phyloP scores from a whole-genome alignment of 2,329 filamentous ascomycete genomes.

The Didymosphaeria variabile region DNA sequence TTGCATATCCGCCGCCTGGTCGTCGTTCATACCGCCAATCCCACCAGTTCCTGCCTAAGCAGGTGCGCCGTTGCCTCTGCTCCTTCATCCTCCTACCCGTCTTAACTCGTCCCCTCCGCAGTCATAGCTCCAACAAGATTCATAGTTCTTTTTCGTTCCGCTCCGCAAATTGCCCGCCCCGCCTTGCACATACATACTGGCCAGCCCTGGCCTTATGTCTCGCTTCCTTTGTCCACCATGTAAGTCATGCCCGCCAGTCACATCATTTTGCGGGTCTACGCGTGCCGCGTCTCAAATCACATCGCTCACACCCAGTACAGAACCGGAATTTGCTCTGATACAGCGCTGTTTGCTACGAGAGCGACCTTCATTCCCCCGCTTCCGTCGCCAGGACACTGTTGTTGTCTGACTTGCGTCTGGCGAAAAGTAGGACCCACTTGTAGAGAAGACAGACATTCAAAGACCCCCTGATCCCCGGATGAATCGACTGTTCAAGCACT shows the following conservation, averaged over 20 bases:
- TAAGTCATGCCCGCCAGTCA: slow-evolving; percentile 45
- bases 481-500: slow-evolving; percentile 47
- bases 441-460: slow-evolving; percentile 45
- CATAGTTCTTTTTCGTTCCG: slow-evolving; percentile 33
- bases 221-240: slow-evolving; percentile 47
- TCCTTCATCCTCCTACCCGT: slow-evolving; percentile 35
- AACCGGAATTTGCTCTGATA: slow-evolving; percentile 49
- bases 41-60: slow-evolving; percentile 17
- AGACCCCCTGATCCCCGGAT: slow-evolving; percentile 48
- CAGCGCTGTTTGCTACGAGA: slow-evolving; percentile 39
- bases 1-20: slow-evolving; percentile 31
- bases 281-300: slow-evolving; percentile 39
- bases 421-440: slow-evolving; percentile 36
- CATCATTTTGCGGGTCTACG: slow-evolving; percentile 45
- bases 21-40: slow-evolving; percentile 30
- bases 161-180: slow-evolving; percentile 32
- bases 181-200: slow-evolving; percentile 34
- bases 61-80: slow-evolving; percentile 18
- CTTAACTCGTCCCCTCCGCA: slow-evolving; percentile 37
- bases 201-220: slow-evolving; percentile 42
- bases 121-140: slow-evolving; percentile 39
- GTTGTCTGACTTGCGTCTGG: slow-evolving; percentile 38
- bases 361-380: slow-evolving; percentile 38
- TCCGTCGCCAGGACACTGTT: slow-evolving; percentile 41
- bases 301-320: slow-evolving; percentile 47